A percentile compares a stretch with the other conserved stretches of the same genome.
These are phyloP conservation scores for Chaetomium sp. DNA, from an alignment of 2,329 filamentous ascomycete genomes.

Conservation along the genomic window DNA sequence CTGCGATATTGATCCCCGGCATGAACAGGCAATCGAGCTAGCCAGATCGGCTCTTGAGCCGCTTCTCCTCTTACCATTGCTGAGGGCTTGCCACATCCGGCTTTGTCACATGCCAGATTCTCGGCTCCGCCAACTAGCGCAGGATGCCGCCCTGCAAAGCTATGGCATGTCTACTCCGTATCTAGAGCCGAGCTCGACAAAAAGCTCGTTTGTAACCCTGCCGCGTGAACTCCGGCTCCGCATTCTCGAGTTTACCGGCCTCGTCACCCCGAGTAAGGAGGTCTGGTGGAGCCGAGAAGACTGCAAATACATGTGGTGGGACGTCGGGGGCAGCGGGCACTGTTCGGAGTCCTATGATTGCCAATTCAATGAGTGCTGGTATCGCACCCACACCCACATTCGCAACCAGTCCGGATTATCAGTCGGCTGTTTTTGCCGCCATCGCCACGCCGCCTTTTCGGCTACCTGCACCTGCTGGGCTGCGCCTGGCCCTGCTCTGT, in stretches of 20 bases:
- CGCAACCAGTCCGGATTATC: neutral
- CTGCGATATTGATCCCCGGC: constrained; percentile 16
- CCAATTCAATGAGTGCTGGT: neutral
- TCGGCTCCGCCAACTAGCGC: neutral
- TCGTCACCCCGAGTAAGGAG: constrained; percentile 29
- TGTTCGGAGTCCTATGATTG: neutral
- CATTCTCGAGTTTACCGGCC: constrained; percentile 30
- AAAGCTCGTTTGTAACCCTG: constrained; percentile 13
- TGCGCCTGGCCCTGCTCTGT: neutral
- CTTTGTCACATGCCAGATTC: neutral
- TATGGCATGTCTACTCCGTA: neutral
- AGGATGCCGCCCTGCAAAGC: neutral
- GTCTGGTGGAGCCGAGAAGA: constrained; percentile 19
- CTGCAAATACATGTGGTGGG: neutral
- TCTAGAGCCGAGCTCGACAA: neutral
- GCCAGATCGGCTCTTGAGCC: neutral
- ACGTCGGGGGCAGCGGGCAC: neutral
- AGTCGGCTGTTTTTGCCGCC: constrained; percentile 6
- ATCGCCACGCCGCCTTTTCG: neutral
- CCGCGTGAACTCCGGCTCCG: constrained; percentile 28
- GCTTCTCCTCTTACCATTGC: neutral
- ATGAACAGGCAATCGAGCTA: neutral
- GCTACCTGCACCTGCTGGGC: constrained; percentile 1
- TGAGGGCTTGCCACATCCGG: neutral
- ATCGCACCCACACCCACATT: neutral